Base-by-base conservation (phyloP, 371 early-diverging fungal species). In the Apophysomyces ossiformis region DNA sequence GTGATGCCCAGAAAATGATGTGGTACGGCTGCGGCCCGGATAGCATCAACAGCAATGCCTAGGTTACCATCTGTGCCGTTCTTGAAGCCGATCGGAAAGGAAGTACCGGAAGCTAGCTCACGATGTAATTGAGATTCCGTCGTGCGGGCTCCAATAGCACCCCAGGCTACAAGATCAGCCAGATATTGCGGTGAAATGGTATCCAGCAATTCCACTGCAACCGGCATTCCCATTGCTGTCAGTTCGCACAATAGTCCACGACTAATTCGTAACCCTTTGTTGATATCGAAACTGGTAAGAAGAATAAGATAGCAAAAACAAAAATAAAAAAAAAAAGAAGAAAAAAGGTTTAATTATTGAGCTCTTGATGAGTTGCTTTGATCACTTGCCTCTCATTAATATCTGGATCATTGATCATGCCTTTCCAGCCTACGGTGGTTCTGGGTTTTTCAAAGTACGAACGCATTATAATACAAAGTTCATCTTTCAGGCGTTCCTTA, bases 371-470 rank as follows among this genome's bases (percentile, higher is more conserved):
- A 15, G 5, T 66, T 37, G n/a, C 8, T 5, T 21, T 50, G 5
- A 21, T 3, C 1, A 16, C 44, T 60, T 79, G 87, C 82, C 90
- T 88, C 65, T 85, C 90, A 74, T 95, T 88, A 63, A 96, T 85
- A 63, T 87, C 79, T 16, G 96, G 96, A 65, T 96, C 96, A 74
- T 95, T 96, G 72, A 96, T 95, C 32, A 95, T 73, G 18, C 95
- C 96, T 73, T 95, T 95, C 96, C 96, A 96, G 4, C 96, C 96
- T 43, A 95, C 94, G 0, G 95, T 95, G 9, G 96, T 95, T 66
- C 96, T 79, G 35, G 96, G 96, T 76, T 96, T 96, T 76, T 96
- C 96, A 80, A 97, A 97, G 77, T 95, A 97, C 21, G 92, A 92
- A 54, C 96, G 81, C 96, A 96, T 95, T 44, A 96, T 82, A 60